Percentiles rank a stretch among this genome's conserved stretches.
Evolutionary conservation across 768 basidiomycete species (phyloP).

Genomic region (Amanita phalloides): DNA sequence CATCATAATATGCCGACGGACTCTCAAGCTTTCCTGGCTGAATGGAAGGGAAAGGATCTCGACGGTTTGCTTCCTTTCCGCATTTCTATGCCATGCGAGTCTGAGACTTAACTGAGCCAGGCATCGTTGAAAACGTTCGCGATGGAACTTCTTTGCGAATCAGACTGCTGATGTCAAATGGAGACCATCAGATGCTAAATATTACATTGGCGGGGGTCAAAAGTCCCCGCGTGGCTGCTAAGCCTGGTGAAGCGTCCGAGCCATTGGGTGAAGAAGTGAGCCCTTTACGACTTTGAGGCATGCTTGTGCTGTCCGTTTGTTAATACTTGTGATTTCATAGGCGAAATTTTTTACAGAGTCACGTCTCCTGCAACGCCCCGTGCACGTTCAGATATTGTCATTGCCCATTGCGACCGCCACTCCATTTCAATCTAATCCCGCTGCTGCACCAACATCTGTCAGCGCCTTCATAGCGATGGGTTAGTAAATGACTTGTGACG

Average conservation of each 20-base stretch:
- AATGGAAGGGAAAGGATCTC: slow-evolving; percentile 86
- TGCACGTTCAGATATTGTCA: slow-evolving; percentile 70
- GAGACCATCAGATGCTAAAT: slow-evolving; percentile 85
- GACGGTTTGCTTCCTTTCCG: slow-evolving; percentile 46
- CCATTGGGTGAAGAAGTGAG: slow-evolving; percentile 83
- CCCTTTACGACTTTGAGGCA: slow-evolving; percentile 5
- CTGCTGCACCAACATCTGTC: slow-evolving; percentile 50
- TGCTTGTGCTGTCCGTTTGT: slow-evolving; percentile 5
- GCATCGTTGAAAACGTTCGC: slow-evolving; percentile 87
- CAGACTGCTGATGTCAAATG: slow-evolving; percentile 79
- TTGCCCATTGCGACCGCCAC: slow-evolving; percentile 70
- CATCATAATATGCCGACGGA: slow-evolving; percentile 85
- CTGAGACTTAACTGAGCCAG: slow-evolving; percentile 25
- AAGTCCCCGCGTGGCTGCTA: slow-evolving; percentile 57
- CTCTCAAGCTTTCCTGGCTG: slow-evolving; percentile 77
- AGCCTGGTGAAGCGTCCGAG: slow-evolving; percentile 71
- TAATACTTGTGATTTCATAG: slow-evolving; percentile 27
- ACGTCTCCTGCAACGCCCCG: slow-evolving; percentile 69
- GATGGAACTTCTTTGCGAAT: slow-evolving; percentile 88
- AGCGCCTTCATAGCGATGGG: slow-evolving; percentile 87
- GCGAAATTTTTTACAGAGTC: slow-evolving; percentile 93
- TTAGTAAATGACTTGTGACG: slow-evolving; percentile 16
- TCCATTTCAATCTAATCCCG: slow-evolving; percentile 61
- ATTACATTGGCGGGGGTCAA: slow-evolving; percentile 78
- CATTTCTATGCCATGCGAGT: neutral